Conservation (phyloP, 164 flowering plant genomes). For the Cinnamomum micranthum region DNA sequence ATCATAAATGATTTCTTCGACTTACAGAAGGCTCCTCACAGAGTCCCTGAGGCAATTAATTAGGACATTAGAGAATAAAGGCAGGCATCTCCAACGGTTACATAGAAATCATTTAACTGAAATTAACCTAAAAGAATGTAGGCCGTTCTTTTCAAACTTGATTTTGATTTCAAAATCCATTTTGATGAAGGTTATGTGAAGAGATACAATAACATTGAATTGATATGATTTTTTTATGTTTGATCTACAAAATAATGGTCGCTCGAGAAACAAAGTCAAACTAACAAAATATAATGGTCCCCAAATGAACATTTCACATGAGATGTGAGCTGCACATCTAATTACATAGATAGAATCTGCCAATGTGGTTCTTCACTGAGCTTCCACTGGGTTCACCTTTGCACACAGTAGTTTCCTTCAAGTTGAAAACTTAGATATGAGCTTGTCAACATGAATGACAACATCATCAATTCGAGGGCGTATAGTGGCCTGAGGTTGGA, state of each 20-base stretch:
- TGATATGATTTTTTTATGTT: neutral
- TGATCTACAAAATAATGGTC: neutral
- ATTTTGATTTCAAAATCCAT: neutral
- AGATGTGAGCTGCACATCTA: neutral
- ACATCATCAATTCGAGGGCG: slow-evolving; percentile 88
- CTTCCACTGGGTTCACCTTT: neutral
- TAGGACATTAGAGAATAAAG: neutral
- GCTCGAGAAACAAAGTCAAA: neutral
- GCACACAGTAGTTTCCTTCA: neutral
- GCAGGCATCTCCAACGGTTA: neutral
- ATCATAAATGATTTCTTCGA: too few relatives aligned
- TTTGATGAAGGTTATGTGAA: neutral
- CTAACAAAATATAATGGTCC: neutral
- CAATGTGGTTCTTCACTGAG: neutral
- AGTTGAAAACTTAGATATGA: slow-evolving; percentile 58
- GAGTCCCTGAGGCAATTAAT: neutral
- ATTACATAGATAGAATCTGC: neutral
- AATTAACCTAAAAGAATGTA: neutral
- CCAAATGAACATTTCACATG: neutral
- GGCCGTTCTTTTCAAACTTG: neutral
- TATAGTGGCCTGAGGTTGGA: slow-evolving; percentile 80
- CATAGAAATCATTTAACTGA: neutral
- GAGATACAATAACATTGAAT: neutral
- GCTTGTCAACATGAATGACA: slow-evolving; percentile 81
- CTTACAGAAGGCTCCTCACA: too few relatives aligned